A percentile compares a stretch with the other conserved stretches of the same genome.
phyloP scores from a whole-genome alignment of 1,284 basidiomycete genomes.

The Tylopilus sp. region DNA sequence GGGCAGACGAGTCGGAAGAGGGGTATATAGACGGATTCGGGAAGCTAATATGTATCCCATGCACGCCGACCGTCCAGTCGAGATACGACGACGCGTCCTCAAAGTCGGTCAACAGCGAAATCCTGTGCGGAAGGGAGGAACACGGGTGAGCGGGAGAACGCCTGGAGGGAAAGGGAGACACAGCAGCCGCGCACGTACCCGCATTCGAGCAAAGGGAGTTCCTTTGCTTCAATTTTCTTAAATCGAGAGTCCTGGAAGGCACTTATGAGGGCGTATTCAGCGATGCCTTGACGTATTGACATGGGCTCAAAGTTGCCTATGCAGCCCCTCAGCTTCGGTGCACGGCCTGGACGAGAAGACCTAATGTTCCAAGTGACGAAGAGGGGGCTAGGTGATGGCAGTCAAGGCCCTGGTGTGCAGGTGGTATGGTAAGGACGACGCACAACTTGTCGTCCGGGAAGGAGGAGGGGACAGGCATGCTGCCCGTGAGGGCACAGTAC shows the following conservation, averaged over 20 bases:
- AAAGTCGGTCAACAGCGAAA: conserved; percentile 92
- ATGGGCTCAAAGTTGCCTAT: conserved; percentile 91
- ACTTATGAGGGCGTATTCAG: conserved; percentile 88
- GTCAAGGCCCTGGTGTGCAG: conserved; percentile 1
- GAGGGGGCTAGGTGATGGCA: conserved; percentile 62
- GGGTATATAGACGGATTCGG: conserved; percentile 66
- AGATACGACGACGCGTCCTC: conserved; percentile 83
- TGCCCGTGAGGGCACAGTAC: conserved; percentile 63
- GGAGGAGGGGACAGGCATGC: conserved; percentile 49
- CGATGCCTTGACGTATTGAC: conserved; percentile 71
- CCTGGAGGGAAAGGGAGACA: neutral
- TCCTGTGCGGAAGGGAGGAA: conserved; percentile 33
- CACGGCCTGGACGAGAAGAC: conserved; percentile 53
- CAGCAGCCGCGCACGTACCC: conserved; percentile 47
- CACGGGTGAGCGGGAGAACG: neutral
- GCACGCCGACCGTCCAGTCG: conserved; percentile 89
- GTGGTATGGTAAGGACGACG: conserved; percentile 26
- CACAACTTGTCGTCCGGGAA: conserved; percentile 74
- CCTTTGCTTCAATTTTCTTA: conserved; percentile 67
- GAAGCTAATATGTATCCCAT: conserved; percentile 91
- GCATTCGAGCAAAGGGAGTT: conserved; percentile 82
- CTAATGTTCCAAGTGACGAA: conserved; percentile 96
- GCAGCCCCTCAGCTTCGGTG: conserved; percentile 80
- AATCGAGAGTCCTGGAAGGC: conserved; percentile 72
- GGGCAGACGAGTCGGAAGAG: conserved; percentile 48